These are phyloP conservation scores for Diospyros kaki DNA, from an alignment of 148 eudicot genomes.

Conservation along the genomic window DNA sequence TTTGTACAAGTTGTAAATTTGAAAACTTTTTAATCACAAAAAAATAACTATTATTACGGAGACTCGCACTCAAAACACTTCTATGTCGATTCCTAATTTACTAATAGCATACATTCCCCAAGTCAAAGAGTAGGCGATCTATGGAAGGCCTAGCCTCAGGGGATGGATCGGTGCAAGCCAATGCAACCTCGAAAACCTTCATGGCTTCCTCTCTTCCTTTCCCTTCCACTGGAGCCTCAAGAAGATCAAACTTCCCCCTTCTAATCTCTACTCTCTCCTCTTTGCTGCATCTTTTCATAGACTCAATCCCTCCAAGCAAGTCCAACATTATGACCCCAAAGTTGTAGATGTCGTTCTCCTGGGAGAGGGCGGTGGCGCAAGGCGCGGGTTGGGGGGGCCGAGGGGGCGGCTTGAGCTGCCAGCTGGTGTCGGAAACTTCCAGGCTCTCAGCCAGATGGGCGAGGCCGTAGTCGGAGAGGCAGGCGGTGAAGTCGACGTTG, in stretches of 20 bases:
- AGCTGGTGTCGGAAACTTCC: constrained; percentile 10
- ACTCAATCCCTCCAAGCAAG: constrained; percentile 21
- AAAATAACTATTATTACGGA: no score
- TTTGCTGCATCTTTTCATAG: not conserved
- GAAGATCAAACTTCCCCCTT: constrained; percentile 9
- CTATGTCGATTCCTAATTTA: not conserved
- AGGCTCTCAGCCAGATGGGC: constrained; percentile 26
- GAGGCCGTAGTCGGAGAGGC: constrained; percentile 33
- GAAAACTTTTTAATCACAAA: no score
- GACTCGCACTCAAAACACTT: no score
- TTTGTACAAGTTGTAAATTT: no score
- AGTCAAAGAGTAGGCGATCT: constrained; percentile 13
- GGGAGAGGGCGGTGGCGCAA: constrained; percentile 10
- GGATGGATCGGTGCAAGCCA: constrained; percentile 20
- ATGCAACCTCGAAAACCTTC: constrained; percentile 30
- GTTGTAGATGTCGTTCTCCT: constrained; percentile 26
- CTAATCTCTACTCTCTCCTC: constrained; percentile 10
- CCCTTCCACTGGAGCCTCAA: constrained; percentile 18
- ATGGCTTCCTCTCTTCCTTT: constrained; percentile 16
- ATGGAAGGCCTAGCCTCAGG: constrained; percentile 27
- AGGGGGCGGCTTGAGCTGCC: constrained; percentile 14
- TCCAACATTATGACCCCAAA: constrained; percentile 36
- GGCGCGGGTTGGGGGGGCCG: not conserved
- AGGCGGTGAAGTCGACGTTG: constrained; percentile 25
- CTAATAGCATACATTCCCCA: constrained; percentile 2